Percentiles rank a stretch among this genome's conserved stretches.
These are phyloP conservation scores for Royoungia palumana DNA, from an alignment of 768 basidiomycete genomes.

Conservation along the genomic window DNA sequence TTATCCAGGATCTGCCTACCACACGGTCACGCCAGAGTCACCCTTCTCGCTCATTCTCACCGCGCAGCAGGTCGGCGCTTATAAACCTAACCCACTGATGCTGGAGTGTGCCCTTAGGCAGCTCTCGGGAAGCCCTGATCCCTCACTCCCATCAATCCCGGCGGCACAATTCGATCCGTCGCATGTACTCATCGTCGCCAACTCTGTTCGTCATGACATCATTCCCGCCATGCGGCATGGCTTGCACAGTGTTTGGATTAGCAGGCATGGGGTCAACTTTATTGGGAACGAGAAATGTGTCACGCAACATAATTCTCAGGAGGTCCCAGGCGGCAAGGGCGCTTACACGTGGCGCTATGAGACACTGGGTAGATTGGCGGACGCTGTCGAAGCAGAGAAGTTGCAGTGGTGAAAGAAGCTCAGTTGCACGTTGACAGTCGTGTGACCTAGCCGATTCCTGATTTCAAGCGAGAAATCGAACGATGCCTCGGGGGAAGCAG, in stretches of 20 bases:
- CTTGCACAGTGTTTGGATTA: constrained; percentile 64
- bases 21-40: constrained; percentile 42
- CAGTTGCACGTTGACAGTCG: background rate
- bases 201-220: constrained; percentile 66
- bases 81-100: constrained; percentile 57
- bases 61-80: constrained; percentile 69
- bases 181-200: constrained; percentile 62
- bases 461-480: background rate
- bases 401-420: background rate
- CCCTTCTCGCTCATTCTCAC: constrained; percentile 67
- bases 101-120: constrained; percentile 33
- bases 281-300: constrained; percentile 34
- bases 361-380: constrained; percentile 59
- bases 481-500: no score
- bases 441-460: background rate
- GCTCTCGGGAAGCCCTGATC: constrained; percentile 19
- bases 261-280: constrained; percentile 34
- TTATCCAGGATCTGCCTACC: constrained; percentile 33
- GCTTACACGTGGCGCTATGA: constrained; percentile 52
- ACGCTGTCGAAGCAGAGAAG: constrained; percentile 48
- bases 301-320: constrained; percentile 31
- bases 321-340: constrained; percentile 21
- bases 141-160: constrained; percentile 18
- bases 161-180: constrained; percentile 29
- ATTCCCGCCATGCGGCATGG: constrained; percentile 57